These are phyloP conservation scores for Tetradesmus lagerheimii DNA, from an alignment of 139 green algal species.

Conservation along the genomic window DNA sequence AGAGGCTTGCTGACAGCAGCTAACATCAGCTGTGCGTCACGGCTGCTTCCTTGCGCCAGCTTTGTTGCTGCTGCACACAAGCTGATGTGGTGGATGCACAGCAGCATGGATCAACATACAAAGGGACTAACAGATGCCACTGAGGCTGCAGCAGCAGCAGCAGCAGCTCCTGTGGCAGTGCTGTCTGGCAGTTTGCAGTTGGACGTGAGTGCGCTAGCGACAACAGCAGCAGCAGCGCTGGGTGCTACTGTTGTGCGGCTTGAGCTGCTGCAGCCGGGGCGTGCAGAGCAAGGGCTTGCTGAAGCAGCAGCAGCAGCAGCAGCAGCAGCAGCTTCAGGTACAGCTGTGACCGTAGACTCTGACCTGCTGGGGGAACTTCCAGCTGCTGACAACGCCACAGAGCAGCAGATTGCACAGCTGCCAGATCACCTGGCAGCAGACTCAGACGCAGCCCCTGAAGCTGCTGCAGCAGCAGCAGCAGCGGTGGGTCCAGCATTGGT, in stretches of 20 bases:
- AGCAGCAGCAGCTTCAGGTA: not conserved
- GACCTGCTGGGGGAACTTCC: not conserved
- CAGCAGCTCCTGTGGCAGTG: not conserved
- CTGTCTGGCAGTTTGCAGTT: not conserved
- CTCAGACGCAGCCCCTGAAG: no score
- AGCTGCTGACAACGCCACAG: not conserved
- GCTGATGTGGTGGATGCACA: conserved; percentile 32
- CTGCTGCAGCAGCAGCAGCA: not conserved
- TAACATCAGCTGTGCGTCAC: not conserved
- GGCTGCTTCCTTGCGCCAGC: not conserved
- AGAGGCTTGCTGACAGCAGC: not conserved
- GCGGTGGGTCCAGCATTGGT: not conserved
- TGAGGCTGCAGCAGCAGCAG: not conserved
- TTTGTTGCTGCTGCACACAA: conserved; percentile 32
- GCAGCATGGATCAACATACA: not conserved
- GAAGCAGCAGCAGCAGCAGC: not conserved
- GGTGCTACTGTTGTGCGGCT: not conserved
- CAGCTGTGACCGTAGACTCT: no score
- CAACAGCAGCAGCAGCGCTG: conserved; percentile 25
- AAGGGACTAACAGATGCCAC: not conserved
- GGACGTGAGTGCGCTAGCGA: not conserved
- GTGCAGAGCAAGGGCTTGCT: not conserved
- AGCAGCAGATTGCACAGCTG: not conserved
- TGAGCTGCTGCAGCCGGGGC: not conserved
- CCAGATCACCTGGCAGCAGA: not conserved